Evolutionary conservation across 257 asterid genomes (phyloP).

Genomic region (Knoxia roxburghii): DNA sequence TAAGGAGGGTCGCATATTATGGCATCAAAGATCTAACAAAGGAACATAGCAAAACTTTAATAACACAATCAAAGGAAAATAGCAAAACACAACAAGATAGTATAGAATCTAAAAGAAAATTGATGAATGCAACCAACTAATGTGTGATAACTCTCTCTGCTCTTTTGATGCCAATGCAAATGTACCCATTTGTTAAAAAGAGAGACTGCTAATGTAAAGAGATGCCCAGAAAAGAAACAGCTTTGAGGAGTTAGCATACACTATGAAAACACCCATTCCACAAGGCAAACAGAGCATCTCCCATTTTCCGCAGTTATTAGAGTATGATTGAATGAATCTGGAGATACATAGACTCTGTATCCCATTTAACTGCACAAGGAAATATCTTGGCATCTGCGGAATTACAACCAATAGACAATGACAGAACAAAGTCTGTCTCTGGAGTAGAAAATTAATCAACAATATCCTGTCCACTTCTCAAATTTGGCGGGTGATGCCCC

Average conservation of each 20-base stretch:
- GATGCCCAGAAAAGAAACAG: neutral
- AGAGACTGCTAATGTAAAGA: neutral
- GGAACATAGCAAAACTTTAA: constrained; percentile 4
- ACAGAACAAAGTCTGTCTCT: too few relatives aligned
- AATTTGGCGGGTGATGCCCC: neutral
- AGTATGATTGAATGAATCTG: too few relatives aligned
- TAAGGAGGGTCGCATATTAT: constrained; percentile 98
- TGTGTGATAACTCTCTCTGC: neutral
- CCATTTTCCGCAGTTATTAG: neutral
- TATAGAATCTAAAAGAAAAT: neutral
- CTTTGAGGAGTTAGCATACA: neutral
- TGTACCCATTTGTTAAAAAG: neutral
- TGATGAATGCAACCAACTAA: neutral
- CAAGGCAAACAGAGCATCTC: neutral
- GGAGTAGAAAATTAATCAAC: neutral
- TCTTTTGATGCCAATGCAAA: neutral
- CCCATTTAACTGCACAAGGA: too few relatives aligned
- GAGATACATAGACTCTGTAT: too few relatives aligned
- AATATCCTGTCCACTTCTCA: neutral
- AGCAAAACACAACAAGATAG: neutral
- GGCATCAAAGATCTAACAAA: constrained; percentile 75
- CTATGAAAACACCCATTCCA: neutral
- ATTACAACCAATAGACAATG: neutral
- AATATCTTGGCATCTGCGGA: neutral
- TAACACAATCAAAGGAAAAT: neutral